These are phyloP conservation scores for Canna indica DNA, from an alignment of 176 grass and related monocot genomes.

Conservation along the genomic window DNA sequence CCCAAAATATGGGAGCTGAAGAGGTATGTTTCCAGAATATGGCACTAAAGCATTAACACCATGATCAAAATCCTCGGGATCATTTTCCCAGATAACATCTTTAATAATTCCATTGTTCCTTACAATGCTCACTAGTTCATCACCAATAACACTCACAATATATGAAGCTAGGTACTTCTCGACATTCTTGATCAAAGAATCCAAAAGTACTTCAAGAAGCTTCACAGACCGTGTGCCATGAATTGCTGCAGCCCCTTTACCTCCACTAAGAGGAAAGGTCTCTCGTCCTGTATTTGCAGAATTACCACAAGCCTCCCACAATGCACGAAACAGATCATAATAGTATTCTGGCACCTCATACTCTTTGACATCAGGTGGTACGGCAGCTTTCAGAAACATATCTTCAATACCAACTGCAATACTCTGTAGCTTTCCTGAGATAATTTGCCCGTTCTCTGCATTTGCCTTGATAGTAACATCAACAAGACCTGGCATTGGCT, in stretches of 20 bases:
- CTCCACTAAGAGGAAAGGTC: slow-evolving; percentile 61
- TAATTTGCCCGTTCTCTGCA: slow-evolving; percentile 54
- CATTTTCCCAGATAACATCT: slow-evolving; percentile 55
- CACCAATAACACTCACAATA: slow-evolving; percentile 58
- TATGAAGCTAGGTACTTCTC: slow-evolving; percentile 66
- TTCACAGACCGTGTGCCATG: slow-evolving; percentile 77
- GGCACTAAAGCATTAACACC: slow-evolving; percentile 62
- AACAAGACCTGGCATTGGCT: slow-evolving; percentile 78
- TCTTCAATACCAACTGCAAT: slow-evolving; percentile 84
- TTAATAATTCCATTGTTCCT: slow-evolving; percentile 60
- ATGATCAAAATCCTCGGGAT: slow-evolving; percentile 19
- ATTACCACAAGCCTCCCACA: slow-evolving; percentile 81
- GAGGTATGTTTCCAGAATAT: slow-evolving; percentile 37
- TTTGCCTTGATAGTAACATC: slow-evolving; percentile 64
- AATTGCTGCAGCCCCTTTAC: slow-evolving; percentile 64
- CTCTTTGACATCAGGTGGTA: slow-evolving; percentile 41
- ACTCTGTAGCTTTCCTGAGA: slow-evolving; percentile 57
- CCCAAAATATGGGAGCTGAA: slow-evolving; percentile 38
- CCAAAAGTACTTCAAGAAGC: slow-evolving; percentile 63
- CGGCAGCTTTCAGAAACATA: slow-evolving; percentile 60
- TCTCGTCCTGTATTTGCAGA: slow-evolving; percentile 61
- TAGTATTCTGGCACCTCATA: slow-evolving; percentile 33
- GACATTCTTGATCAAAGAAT: slow-evolving; percentile 59
- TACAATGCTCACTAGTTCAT: slow-evolving; percentile 44
- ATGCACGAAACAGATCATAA: slow-evolving; percentile 61